Base-by-base conservation (phyloP, 2,329 filamentous ascomycete genomes). In the Passalora sequoiae region DNA sequence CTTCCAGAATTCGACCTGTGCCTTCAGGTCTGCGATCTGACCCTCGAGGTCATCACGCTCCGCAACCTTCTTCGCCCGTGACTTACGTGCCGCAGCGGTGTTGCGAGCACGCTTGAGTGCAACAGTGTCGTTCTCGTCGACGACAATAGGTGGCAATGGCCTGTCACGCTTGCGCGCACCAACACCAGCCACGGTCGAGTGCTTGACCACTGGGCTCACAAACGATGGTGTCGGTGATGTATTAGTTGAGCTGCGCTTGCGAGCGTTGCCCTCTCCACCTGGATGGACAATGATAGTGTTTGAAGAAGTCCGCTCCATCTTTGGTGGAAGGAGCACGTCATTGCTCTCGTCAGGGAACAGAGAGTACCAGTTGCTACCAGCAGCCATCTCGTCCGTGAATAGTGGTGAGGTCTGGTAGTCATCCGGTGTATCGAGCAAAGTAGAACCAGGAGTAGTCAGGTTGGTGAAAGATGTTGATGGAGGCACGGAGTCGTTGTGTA, bases 71-170 rank as follows among this genome's bases (percentile, higher is more conserved):
- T 88, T 83, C 60, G 88, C 83, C 40, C 91, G 83, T 47, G 89
- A 95, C 71, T 95, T 95, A 55, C 91, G 88, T 58, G 91, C 91
- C 13, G 91, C 91, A 65, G 94, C 78, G 6, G 89, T 94, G 66
- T 96, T 97, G 55, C 89, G 84, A 38, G 89, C 89, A 65, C 91
- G 86, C 81, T 96, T 96, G 75, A 89, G 78, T 15, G 87, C 88
- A n/a, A 84, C 65, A 7, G 77, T 78, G 60, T 96, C 89, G 30
- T 58, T 69, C 1, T 81, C 78, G 56, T 96, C 86, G 27, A 89
- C 78, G 48, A 84, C 71, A 63, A 95, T 89, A 5, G 83, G 82
- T 50, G 85, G 83, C 43, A 94, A 72, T 50, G 84, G 82, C 75
- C 89, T 91, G 61, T 87, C 81, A 51, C 86, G 84, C 64, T 85